Conservation (phyloP, 176 grass and related monocot genomes). For the Eleusine indica region DNA sequence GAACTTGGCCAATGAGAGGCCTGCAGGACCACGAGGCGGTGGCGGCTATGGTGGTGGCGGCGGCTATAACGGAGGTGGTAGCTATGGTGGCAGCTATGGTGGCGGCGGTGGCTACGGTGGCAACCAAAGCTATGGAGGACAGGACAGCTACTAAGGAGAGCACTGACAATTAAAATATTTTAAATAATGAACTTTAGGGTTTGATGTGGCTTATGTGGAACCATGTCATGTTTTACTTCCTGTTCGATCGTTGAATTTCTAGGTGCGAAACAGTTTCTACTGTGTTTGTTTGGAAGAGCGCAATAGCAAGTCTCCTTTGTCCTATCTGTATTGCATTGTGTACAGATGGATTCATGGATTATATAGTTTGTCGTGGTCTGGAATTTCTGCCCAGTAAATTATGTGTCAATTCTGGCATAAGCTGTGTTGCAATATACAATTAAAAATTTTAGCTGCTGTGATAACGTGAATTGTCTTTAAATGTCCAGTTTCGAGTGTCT, state of each 20-base stretch:
- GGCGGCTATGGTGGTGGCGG: conserved; percentile 24
- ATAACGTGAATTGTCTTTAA: too few species aligned
- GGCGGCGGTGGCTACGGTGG: neutral
- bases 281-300: neutral
- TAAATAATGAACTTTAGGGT: conserved; percentile 48
- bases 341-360: too few species aligned
- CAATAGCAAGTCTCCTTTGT: neutral
- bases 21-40: conserved; percentile 24
- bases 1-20: conserved; percentile 67
- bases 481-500: too few species aligned
- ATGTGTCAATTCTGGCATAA: too few species aligned
- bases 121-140: conserved; percentile 25
- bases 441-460: too few species aligned
- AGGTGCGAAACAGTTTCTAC: neutral
- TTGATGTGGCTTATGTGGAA: conserved; percentile 3
- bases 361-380: too few species aligned
- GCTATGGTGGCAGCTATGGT: neutral
- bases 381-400: too few species aligned
- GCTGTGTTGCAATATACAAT: too few species aligned
- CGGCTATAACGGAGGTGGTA: neutral
- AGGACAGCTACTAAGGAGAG: neutral
- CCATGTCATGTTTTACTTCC: neutral
- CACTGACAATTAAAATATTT: neutral
- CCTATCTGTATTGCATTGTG: too few species aligned
- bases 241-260: neutral